Percentiles rank a stretch among this genome's conserved stretches.
phyloP scores from a whole-genome alignment of 352 stramenopile species.

The Blastocystis hominis region DNA sequence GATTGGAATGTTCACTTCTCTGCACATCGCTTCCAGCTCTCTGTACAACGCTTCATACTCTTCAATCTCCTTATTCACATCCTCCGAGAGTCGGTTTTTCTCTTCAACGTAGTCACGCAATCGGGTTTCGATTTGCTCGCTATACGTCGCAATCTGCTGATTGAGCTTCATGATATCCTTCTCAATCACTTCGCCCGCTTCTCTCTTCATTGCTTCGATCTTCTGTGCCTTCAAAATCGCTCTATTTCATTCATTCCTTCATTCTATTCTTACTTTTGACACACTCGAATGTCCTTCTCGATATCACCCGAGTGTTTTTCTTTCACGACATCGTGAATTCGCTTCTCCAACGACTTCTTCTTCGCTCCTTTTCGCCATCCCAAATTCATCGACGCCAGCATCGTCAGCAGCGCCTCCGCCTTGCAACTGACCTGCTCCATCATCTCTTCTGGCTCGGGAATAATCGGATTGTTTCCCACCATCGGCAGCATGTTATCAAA shows the following conservation, averaged over 20 bases:
- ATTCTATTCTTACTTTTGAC: conserved; percentile 3
- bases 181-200: not conserved
- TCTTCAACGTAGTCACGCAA: conserved; percentile 16
- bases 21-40: conserved; percentile 17
- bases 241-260: not conserved
- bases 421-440: conserved; percentile 29
- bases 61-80: conserved; percentile 5
- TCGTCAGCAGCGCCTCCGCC: not conserved
- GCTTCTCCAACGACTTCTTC: not conserved
- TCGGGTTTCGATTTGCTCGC: not conserved
- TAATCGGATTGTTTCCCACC: conserved; percentile 12
- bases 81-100: conserved; percentile 13
- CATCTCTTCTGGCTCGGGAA: conserved; percentile 46
- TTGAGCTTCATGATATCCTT: not conserved
- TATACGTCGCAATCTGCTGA: not conserved
- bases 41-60: conserved; percentile 44
- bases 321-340: not conserved
- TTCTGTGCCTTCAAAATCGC: conserved; percentile 17
- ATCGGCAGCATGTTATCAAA: conserved; percentile 50
- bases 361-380: not conserved
- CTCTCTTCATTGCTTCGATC: not conserved
- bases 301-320: not conserved
- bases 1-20: not conserved
- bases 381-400: not conserved
- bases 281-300: conserved; percentile 29